phyloP scores from a whole-genome alignment of 2,329 filamentous ascomycete species.

The Colletotrichum sojae region DNA sequence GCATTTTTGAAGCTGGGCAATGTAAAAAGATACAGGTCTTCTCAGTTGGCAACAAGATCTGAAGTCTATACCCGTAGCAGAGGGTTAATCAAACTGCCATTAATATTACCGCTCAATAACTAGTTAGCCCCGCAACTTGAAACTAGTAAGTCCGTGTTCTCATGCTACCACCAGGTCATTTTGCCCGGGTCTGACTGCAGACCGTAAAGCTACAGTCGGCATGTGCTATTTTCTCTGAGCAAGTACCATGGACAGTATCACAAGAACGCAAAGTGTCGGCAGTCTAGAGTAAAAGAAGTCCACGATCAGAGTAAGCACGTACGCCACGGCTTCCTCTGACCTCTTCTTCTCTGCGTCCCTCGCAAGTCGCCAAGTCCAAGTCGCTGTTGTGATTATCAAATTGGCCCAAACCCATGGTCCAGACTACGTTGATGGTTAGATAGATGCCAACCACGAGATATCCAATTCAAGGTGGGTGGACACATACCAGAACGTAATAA shows the following conservation, averaged over 20 bases:
- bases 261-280: neutral
- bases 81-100: no score
- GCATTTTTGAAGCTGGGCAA: no score
- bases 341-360: conserved; percentile 5
- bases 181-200: no score
- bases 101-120: no score
- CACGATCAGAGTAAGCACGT: neutral
- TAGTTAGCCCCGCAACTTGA: no score
- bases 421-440: neutral
- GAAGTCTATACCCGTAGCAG: no score
- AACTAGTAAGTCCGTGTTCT: no score
- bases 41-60: no score
- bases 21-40: no score
- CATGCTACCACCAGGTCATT: no score
- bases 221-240: neutral
- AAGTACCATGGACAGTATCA: neutral
- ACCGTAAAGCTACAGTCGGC: no score
- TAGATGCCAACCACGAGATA: neutral
- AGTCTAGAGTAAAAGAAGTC: neutral
- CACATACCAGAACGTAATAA: conserved; percentile 2
- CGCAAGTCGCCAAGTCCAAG: conserved; percentile 11
- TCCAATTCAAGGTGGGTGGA: neutral
- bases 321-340: neutral
- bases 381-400: neutral
- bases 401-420: conserved; percentile 10